Percentiles rank a stretch among this genome's conserved stretches.
Conservation (phyloP, 164 flowering plant species). For the Aristolochia contorta region DNA sequence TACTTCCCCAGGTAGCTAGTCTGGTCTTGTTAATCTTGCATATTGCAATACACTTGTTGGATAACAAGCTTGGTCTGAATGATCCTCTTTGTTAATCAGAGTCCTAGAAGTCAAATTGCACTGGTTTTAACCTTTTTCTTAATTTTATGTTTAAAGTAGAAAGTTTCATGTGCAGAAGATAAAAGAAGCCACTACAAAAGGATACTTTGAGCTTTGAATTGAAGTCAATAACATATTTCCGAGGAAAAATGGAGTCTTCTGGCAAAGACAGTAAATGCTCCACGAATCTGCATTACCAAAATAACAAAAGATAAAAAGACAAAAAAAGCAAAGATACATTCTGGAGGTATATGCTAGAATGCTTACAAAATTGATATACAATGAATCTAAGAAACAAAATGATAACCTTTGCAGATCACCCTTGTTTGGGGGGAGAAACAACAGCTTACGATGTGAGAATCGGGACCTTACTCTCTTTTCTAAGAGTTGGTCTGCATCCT, state of each 20-base stretch:
- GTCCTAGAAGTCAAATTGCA: too few relatives aligned
- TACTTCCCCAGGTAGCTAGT: too few relatives aligned
- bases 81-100: too few relatives aligned
- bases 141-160: too few relatives aligned
- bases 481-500: slow-evolving; percentile 98
- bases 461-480: slow-evolving; percentile 98
- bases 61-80: too few relatives aligned
- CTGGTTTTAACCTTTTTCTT: too few relatives aligned
- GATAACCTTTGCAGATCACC: slow-evolving; percentile 57
- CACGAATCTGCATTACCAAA: slow-evolving; percentile 45
- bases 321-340: neutral
- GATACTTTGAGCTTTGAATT: slow-evolving; percentile 71
- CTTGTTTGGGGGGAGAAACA: slow-evolving; percentile 77
- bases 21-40: too few relatives aligned
- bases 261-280: slow-evolving; percentile 64
- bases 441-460: slow-evolving; percentile 88
- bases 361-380: too few relatives aligned
- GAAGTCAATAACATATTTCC: slow-evolving; percentile 44
- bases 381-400: neutral
- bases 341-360: neutral
- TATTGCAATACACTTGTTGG: too few relatives aligned
- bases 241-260: slow-evolving; percentile 44
- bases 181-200: slow-evolving; percentile 12
- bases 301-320: too few relatives aligned
- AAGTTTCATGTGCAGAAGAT: too few relatives aligned